Percentiles rank a stretch among this genome's conserved stretches.
phyloP scores from a whole-genome alignment of 139 green algal genomes.

The Penium margaritaceum region DNA sequence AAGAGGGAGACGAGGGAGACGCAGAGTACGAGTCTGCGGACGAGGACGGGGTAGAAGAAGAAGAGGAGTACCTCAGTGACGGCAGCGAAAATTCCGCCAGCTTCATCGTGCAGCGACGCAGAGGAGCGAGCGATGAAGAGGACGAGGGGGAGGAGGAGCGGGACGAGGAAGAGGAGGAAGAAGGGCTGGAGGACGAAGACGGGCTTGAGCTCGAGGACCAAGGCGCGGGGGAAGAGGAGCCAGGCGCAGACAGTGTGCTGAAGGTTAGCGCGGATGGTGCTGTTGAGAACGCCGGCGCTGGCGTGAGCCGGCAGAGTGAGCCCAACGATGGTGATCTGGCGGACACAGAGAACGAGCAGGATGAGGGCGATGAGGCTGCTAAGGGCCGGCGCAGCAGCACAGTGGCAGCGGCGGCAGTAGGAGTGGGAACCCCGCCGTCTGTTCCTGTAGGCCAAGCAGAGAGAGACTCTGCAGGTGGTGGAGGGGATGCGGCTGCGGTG shows the following conservation, averaged over 20 bases:
- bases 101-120: conserved; percentile 7
- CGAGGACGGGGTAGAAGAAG: conserved; percentile 9
- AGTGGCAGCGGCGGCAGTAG: no score
- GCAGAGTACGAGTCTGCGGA: no score
- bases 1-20: no score
- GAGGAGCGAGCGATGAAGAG: conserved; percentile 12
- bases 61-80: conserved; percentile 15
- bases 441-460: neutral
- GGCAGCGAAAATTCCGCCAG: neutral
- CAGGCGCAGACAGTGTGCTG: conserved; percentile 14
- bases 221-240: neutral
- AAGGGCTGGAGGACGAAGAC: neutral
- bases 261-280: conserved; percentile 5
- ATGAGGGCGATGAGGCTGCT: no score
- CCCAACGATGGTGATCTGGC: neutral
- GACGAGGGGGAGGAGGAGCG: neutral
- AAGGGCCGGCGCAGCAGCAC: no score
- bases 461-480: neutral
- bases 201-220: neutral
- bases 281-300: neutral
- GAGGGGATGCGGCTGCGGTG: neutral
- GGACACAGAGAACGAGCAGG: neutral
- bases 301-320: neutral
- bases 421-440: no score
- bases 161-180: conserved; percentile 17